These are phyloP conservation scores for Trichoderma gamsii DNA, from an alignment of 495 filamentous ascomycete genomes.

Conservation along the genomic window DNA sequence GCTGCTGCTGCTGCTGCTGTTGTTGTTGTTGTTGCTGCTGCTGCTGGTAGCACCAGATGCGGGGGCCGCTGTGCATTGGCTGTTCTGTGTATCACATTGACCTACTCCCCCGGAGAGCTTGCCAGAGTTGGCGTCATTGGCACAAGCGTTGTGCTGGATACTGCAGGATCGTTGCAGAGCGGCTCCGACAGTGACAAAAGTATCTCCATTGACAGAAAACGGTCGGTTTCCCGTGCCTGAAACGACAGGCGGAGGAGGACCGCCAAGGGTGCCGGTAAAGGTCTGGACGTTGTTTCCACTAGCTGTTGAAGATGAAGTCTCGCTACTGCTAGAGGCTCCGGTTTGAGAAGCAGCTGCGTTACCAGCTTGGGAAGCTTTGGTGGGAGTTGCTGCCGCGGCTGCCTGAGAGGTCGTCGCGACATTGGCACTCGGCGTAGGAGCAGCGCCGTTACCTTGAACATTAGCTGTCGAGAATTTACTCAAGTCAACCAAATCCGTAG, in stretches of 20 bases:
- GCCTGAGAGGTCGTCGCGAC: neutral
- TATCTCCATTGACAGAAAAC: constrained; percentile 49
- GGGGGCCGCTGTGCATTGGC: constrained; percentile 35
- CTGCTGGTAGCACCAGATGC: constrained; percentile 16
- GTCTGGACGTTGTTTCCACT: constrained; percentile 44
- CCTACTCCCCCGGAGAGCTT: constrained; percentile 31
- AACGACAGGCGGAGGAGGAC: constrained; percentile 43
- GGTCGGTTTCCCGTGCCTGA: constrained; percentile 41
- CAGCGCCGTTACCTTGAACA: constrained; percentile 36
- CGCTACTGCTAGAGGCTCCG: neutral
- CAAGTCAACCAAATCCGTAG: constrained; percentile 20
- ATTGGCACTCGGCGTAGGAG: constrained; percentile 27
- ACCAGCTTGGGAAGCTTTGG: constrained; percentile 17
- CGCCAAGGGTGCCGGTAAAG: constrained; percentile 52
- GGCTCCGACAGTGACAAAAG: constrained; percentile 45
- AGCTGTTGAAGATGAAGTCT: constrained; percentile 17
- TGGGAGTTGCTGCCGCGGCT: neutral
- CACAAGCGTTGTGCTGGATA: constrained; percentile 52
- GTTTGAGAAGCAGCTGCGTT: constrained; percentile 12
- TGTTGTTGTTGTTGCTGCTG: constrained; percentile 24
- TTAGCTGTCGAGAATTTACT: constrained; percentile 23
- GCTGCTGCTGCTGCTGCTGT: constrained; percentile 24
- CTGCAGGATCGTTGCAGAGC: constrained; percentile 49
- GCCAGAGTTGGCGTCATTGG: constrained; percentile 50
- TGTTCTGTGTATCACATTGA: constrained; percentile 47